phyloP scores from a whole-genome alignment of 2,329 filamentous ascomycete genomes.

The Ophiostoma angusticollis region DNA sequence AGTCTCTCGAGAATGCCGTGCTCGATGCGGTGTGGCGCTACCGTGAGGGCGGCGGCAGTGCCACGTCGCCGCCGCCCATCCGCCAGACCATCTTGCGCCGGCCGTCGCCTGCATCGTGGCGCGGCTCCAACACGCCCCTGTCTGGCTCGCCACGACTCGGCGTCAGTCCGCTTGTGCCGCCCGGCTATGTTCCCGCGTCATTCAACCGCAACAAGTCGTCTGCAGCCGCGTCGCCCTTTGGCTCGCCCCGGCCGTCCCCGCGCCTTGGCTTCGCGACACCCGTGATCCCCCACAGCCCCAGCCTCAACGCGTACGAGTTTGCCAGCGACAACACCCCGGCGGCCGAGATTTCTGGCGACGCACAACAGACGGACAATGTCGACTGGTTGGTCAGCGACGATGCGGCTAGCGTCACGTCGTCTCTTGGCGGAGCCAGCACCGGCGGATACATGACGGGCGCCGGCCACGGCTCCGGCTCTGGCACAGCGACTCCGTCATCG shows the following conservation, averaged over 20 bases:
- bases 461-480: slow-evolving; percentile 59
- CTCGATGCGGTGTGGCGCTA: slow-evolving; percentile 84
- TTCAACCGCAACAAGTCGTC: slow-evolving; percentile 61
- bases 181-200: slow-evolving; percentile 66
- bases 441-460: slow-evolving; percentile 50
- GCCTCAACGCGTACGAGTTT: slow-evolving; percentile 89
- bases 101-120: slow-evolving; percentile 88
- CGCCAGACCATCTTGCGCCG: slow-evolving; percentile 83
- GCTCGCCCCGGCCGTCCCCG: slow-evolving; percentile 84
- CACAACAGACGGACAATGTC: slow-evolving; percentile 86
- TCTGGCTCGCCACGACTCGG: slow-evolving; percentile 71
- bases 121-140: slow-evolving; percentile 66
- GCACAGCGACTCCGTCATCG: slow-evolving; percentile 58
- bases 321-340: slow-evolving; percentile 67
- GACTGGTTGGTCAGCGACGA: slow-evolving; percentile 95
- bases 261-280: slow-evolving; percentile 82
- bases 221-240: slow-evolving; percentile 75
- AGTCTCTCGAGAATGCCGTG: slow-evolving; percentile 75
- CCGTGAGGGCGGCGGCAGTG: slow-evolving; percentile 50
- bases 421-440: slow-evolving; percentile 60
- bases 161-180: slow-evolving; percentile 71
- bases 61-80: slow-evolving; percentile 68
- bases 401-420: slow-evolving; percentile 67
- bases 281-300: slow-evolving; percentile 85
- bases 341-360: slow-evolving; percentile 71